Conservation (phyloP, 768 basidiomycete genomes). For the Podaxis sp. region DNA sequence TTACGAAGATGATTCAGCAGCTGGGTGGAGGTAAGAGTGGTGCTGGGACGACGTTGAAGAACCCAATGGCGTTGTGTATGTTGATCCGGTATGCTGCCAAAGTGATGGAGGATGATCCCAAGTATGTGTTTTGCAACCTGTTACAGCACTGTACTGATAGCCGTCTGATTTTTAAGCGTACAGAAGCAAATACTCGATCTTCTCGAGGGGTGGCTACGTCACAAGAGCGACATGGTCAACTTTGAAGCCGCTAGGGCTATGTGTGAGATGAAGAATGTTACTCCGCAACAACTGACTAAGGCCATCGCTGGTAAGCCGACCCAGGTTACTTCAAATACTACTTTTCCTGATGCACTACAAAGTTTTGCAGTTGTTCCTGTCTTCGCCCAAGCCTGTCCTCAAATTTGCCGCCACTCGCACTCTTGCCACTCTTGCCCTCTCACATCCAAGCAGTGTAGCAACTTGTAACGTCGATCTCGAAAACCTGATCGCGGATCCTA, state of each 20-base stretch:
- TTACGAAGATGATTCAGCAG: constrained; percentile 99
- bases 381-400: constrained; percentile 89
- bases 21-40: constrained; percentile 86
- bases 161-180: constrained; percentile 43
- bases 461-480: constrained; percentile 96
- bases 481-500: constrained; percentile 91
- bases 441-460: constrained; percentile 82
- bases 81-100: constrained; percentile 97
- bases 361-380: constrained; percentile 95
- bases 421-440: constrained; percentile 81
- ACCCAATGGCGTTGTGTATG: constrained; percentile 98
- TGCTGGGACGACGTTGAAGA: constrained; percentile 81
- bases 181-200: constrained; percentile 92
- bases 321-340: background rate
- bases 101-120: constrained; percentile 97
- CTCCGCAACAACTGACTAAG: constrained; percentile 72
- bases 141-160: constrained; percentile 1
- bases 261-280: constrained; percentile 90
- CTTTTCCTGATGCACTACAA: background rate
- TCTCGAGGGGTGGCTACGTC: constrained; percentile 90
- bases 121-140: constrained; percentile 52
- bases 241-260: constrained; percentile 97
- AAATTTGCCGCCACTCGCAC: constrained; percentile 98
- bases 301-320: constrained; percentile 77
- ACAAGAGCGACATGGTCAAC: constrained; percentile 99